phyloP scores from a whole-genome alignment of 495 filamentous ascomycete genomes.

The Xylaria grammica region DNA sequence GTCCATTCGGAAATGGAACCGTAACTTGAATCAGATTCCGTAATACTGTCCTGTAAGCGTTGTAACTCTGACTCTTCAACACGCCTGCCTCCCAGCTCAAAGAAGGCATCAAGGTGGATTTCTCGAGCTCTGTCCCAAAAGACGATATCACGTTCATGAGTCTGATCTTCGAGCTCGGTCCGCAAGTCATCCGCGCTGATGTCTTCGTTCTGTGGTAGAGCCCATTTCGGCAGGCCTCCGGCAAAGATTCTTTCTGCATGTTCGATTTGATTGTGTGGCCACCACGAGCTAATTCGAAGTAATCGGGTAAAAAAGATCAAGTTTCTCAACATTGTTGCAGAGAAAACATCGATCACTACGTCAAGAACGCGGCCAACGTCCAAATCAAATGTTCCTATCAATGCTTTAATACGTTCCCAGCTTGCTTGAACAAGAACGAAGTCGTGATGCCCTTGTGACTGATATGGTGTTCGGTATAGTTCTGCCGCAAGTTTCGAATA shows the following conservation, averaged over 20 bases:
- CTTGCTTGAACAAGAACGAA: constrained; percentile 40
- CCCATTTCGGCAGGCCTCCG: constrained; percentile 79
- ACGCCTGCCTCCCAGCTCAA: constrained; percentile 74
- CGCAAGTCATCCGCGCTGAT: constrained; percentile 40
- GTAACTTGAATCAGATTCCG: constrained; percentile 38
- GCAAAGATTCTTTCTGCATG: constrained; percentile 40
- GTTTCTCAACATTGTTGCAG: constrained; percentile 80
- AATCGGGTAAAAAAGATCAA: constrained; percentile 93
- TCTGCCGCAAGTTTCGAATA: constrained; percentile 89
- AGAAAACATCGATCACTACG: constrained; percentile 87
- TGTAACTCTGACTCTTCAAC: constrained; percentile 56
- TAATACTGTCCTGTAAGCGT: constrained; percentile 50
- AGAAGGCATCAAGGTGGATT: constrained; percentile 81
- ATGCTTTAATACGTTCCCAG: constrained; percentile 78
- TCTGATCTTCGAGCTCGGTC: constrained; percentile 52
- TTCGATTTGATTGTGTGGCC: constrained; percentile 69
- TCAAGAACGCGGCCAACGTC: constrained; percentile 94
- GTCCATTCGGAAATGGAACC: constrained; percentile 68
- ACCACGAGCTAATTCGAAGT: constrained; percentile 91
- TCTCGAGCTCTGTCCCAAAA: constrained; percentile 86
- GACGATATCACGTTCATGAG: constrained; percentile 65
- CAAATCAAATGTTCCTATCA: constrained; percentile 91
- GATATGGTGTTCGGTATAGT: constrained; percentile 75
- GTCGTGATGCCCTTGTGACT: constrained; percentile 47
- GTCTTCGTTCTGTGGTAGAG: constrained; percentile 76